Percentiles rank a stretch among this genome's conserved stretches.
phyloP scores from a whole-genome alignment of 2,329 filamentous ascomycete species.

The Ceratocystiopsis sp. region DNA sequence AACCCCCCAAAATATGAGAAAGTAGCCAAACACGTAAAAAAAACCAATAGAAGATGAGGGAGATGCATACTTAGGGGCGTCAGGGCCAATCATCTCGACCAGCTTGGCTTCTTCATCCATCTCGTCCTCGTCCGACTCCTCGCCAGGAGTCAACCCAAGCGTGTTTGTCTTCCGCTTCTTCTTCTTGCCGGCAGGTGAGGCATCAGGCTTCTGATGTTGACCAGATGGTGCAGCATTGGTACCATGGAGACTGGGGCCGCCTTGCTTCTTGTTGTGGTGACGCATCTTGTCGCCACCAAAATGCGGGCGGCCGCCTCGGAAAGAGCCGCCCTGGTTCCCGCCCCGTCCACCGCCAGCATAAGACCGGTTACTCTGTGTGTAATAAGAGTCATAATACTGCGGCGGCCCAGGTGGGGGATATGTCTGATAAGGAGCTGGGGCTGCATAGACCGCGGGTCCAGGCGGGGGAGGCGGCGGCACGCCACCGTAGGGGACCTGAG shows the following conservation, averaged over 20 bases:
- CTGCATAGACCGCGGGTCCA: conserved; percentile 14
- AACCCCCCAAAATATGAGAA: neutral
- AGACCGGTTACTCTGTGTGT: conserved; percentile 10
- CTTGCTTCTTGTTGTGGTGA: conserved; percentile 14
- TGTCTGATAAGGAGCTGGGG: conserved; percentile 17
- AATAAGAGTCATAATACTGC: conserved; percentile 15
- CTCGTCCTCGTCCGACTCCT: conserved; percentile 49
- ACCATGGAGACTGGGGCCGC: conserved; percentile 11
- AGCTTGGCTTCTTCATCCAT: conserved; percentile 51
- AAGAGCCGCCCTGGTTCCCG: conserved; percentile 18
- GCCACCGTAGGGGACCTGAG: conserved; percentile 13
- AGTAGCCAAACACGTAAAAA: neutral
- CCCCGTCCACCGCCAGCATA: conserved; percentile 16
- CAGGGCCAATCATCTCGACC: conserved; percentile 35
- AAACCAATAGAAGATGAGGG: neutral
- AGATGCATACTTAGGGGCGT: conserved; percentile 33
- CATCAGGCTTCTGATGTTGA: conserved; percentile 33
- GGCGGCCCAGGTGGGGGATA: conserved; percentile 19
- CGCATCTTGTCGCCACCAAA: conserved; percentile 22
- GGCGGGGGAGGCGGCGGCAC: conserved; percentile 10
- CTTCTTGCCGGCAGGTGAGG: conserved; percentile 36
- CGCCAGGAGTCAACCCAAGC: conserved; percentile 52
- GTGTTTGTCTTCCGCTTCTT: conserved; percentile 59
- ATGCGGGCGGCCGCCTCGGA: conserved; percentile 16
- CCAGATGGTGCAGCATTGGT: conserved; percentile 5